phyloP scores from a whole-genome alignment of 441 rosid genomes.

The Mallotus japonicus region DNA sequence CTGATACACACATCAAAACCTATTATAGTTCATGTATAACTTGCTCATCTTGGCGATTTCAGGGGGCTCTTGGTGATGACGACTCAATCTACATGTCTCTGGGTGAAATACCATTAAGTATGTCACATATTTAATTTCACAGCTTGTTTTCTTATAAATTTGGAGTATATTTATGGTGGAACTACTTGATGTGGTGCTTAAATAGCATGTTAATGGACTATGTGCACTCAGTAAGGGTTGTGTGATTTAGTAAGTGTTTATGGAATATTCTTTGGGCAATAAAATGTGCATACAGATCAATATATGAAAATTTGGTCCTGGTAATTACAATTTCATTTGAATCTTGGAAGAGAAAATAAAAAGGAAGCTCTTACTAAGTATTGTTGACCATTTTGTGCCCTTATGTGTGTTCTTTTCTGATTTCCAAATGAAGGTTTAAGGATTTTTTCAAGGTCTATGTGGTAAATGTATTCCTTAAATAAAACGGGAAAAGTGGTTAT shows the following conservation, averaged over 20 bases:
- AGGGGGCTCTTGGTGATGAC: slow-evolving; percentile 84
- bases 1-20: background rate
- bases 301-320: background rate
- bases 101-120: slow-evolving; percentile 96
- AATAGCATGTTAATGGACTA: slow-evolving; percentile 14
- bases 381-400: background rate
- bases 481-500: background rate
- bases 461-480: background rate
- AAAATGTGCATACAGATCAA: background rate
- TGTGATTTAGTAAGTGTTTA: background rate
- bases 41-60: slow-evolving; percentile 29
- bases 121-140: slow-evolving; percentile 37
- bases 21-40: slow-evolving; percentile 14
- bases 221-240: slow-evolving; percentile 21
- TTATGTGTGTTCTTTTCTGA: background rate
- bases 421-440: background rate
- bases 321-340: background rate
- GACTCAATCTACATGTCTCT: slow-evolving; percentile 95
- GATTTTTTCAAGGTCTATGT: background rate
- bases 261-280: background rate
- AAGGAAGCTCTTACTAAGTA: background rate
- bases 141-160: slow-evolving; percentile 26
- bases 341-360: slow-evolving; percentile 1
- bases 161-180: slow-evolving; percentile 24
- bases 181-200: slow-evolving; percentile 12